Evolutionary conservation across 345 rosid species (phyloP), one percentile per base, ranked within the genome.

Genomic region (Moricandia moricandioides): DNA sequence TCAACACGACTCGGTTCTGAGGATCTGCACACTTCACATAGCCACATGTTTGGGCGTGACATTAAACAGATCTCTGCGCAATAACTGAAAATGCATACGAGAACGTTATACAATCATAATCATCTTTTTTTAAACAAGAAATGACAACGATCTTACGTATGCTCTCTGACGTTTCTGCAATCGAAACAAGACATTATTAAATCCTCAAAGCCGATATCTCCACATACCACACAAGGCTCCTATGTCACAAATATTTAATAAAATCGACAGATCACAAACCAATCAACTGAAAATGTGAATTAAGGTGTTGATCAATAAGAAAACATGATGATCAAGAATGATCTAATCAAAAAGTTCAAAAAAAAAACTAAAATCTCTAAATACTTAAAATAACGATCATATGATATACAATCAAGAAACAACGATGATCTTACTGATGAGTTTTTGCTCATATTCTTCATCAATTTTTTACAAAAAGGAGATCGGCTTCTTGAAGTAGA

Each of bases 11-110:
- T 27, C 2, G 39, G 0, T 24, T 29, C 5, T 21, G 75, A 35
- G 10, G 73, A 65, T 47, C 81, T 65, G 18, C 81, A 78, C 56
- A 4, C 55, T 49, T 72, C 16, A 60, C 81, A 78, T 66, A 72
- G 11, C 81, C 81, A 78, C 16, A 71, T 71, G 6, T 37, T 13
- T 3, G 73, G 77, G 17, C n/a, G 26, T 13, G 62, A 58, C 40
- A 2, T n/a, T 5, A 78, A 59, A 26, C 2, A 0, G 30, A 34
- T 4, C 26, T 14, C 29, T 59, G 77, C 65, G 30, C 81, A 78
- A 18, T 71, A 65, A 18, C 81, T 78, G 39, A 49, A 39, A 0
- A 29, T 5, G 29, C 21, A 45, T 2, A 10, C 16, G 11, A 54
- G 21, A 57, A 27, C 0, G 35, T 26, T 2, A 24, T 3, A 27